Percentiles rank a stretch among this genome's conserved stretches.
Evolutionary conservation across 345 rosid genomes (phyloP).

Genomic region (Lagerstroemia speciosa): DNA sequence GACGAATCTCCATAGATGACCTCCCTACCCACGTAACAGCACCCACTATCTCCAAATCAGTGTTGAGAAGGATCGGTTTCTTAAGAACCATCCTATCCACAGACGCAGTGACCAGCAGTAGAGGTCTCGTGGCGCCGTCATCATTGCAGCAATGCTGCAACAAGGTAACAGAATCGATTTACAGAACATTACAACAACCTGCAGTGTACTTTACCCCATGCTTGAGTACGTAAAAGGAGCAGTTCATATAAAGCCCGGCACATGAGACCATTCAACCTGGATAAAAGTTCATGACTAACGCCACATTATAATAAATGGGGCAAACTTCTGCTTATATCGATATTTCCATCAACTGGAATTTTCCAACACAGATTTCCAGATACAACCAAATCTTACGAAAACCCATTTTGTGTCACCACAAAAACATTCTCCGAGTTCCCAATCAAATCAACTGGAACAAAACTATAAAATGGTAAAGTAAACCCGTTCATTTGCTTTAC

Average conservation of each 20-base stretch:
- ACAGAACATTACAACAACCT: background rate
- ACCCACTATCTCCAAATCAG: slow-evolving; percentile 49
- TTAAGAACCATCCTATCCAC: slow-evolving; percentile 71
- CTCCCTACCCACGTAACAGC: slow-evolving; percentile 91
- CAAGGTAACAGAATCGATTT: slow-evolving; percentile 4
- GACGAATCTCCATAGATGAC: slow-evolving; percentile 80
- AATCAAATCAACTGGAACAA: background rate
- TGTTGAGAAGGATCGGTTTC: slow-evolving; percentile 51
- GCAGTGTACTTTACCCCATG: background rate
- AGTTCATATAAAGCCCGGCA: background rate
- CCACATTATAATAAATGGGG: background rate
- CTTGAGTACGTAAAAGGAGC: background rate
- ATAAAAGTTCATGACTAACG: background rate
- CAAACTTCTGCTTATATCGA: too few relatives aligned
- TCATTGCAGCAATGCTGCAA: slow-evolving; percentile 58
- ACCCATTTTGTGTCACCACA: too few relatives aligned
- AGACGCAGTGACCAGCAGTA: slow-evolving; percentile 82
- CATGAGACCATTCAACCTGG: background rate
- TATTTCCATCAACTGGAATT: background rate
- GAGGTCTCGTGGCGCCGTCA: slow-evolving; percentile 44
- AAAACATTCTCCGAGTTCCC: background rate
- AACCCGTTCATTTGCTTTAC: background rate
- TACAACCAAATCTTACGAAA: too few relatives aligned
- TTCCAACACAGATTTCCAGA: too few relatives aligned
- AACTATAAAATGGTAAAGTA: background rate